These are phyloP conservation scores for Coemansia sp. DNA, from an alignment of 192 early-diverging fungal genomes.

Conservation along the genomic window DNA sequence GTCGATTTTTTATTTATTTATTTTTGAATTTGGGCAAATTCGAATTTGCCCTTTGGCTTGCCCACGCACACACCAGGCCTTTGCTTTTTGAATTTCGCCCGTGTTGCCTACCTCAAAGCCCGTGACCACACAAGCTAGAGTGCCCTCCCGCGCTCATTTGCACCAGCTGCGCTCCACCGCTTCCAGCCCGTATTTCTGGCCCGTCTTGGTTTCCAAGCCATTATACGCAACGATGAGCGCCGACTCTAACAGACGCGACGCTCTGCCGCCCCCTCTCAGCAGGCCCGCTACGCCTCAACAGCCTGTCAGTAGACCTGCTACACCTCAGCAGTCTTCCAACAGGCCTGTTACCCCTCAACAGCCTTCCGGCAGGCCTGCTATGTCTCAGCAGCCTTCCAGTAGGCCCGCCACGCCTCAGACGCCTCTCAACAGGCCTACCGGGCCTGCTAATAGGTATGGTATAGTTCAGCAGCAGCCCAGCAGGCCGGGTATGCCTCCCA, in stretches of 20 bases:
- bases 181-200: neutral
- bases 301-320: neutral
- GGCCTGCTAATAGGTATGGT: neutral
- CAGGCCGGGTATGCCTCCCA: neutral
- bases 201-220: neutral
- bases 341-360: neutral
- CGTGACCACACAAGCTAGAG: neutral
- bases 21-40: neutral
- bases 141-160: neutral
- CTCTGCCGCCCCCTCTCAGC: neutral
- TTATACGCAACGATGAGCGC: neutral
- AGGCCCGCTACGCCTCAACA: neutral
- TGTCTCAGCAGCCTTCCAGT: neutral
- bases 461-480: neutral
- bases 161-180: neutral
- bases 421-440: neutral
- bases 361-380: neutral
- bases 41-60: neutral
- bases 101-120: neutral
- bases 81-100: neutral
- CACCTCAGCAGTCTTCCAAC: neutral
- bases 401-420: neutral
- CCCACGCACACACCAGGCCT: neutral
- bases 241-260: neutral
- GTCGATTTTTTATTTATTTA: neutral